These are phyloP conservation scores for Podaxis sp. DNA, from an alignment of 768 basidiomycete genomes.

Conservation along the genomic window DNA sequence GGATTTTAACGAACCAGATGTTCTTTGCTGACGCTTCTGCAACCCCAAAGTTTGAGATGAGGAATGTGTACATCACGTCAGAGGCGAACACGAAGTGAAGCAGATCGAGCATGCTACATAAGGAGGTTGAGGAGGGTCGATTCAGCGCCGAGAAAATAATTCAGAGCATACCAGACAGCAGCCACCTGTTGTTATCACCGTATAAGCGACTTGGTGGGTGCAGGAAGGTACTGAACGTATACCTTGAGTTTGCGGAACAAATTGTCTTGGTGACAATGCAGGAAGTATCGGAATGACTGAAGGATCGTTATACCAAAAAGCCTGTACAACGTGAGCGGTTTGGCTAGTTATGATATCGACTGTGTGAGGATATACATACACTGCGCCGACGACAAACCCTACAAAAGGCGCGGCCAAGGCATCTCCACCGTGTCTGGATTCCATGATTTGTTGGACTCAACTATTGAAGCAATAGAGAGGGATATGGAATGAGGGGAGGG, in stretches of 20 bases:
- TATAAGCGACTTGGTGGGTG: neutral
- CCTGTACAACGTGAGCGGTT: neutral
- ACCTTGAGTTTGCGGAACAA: neutral
- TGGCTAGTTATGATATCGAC: neutral
- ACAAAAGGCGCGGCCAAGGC: slow-evolving; percentile 2
- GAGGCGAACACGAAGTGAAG: slow-evolving; percentile 6
- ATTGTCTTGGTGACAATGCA: neutral
- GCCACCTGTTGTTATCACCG: neutral
- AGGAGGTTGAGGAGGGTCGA: neutral
- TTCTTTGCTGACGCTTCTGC: neutral
- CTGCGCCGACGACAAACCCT: neutral
- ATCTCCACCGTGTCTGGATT: neutral
- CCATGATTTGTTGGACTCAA: neutral
- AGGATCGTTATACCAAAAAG: slow-evolving; percentile 5
- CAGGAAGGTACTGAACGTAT: neutral
- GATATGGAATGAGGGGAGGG: neutral
- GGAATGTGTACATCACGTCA: slow-evolving; percentile 2
- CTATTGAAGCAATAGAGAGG: neutral
- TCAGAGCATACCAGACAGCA: neutral
- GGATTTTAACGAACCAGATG: neutral
- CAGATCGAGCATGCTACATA: neutral
- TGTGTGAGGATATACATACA: neutral
- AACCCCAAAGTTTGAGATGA: slow-evolving; percentile 3
- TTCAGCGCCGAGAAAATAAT: neutral
- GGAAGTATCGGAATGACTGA: slow-evolving; percentile 5